These are phyloP conservation scores for Aspergillus niger DNA, from an alignment of 2,329 filamentous ascomycete genomes.

Conservation along the genomic window DNA sequence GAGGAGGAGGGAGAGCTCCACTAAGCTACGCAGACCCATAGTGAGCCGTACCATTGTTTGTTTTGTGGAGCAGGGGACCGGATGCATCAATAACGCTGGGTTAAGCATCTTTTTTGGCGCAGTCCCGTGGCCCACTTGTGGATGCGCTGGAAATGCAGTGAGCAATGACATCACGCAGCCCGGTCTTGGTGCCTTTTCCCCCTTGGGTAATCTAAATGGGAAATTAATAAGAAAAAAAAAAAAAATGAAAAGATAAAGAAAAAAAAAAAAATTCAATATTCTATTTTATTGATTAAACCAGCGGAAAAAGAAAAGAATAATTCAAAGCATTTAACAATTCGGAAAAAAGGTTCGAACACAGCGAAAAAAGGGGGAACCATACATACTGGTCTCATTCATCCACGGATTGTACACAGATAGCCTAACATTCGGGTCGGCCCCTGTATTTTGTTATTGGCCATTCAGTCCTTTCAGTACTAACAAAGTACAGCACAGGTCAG, in stretches of 20 bases:
- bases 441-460: neutral
- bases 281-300: too few relatives aligned
- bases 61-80: conserved; percentile 25
- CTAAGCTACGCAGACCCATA: conserved; percentile 17
- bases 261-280: neutral
- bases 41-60: conserved; percentile 22
- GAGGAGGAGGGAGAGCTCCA: conserved; percentile 11
- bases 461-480: too few relatives aligned
- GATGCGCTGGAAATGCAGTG: conserved; percentile 9
- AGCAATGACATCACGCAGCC: conserved; percentile 17
- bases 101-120: conserved; percentile 34
- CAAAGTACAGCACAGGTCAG: too few relatives aligned
- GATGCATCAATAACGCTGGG: conserved; percentile 35
- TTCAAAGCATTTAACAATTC: neutral
- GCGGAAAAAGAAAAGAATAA: neutral
- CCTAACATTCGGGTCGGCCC: conserved; percentile 1
- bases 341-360: neutral
- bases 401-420: neutral
- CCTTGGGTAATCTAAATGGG: neutral
- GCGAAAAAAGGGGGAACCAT: neutral
- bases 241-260: neutral
- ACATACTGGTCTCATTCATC: neutral
- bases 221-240: neutral
- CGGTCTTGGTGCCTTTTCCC: neutral
- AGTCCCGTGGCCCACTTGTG: conserved; percentile 22